Evolutionary conservation across 2,329 filamentous ascomycete species (phyloP).

Genomic region (Paradendryphiella salina): DNA sequence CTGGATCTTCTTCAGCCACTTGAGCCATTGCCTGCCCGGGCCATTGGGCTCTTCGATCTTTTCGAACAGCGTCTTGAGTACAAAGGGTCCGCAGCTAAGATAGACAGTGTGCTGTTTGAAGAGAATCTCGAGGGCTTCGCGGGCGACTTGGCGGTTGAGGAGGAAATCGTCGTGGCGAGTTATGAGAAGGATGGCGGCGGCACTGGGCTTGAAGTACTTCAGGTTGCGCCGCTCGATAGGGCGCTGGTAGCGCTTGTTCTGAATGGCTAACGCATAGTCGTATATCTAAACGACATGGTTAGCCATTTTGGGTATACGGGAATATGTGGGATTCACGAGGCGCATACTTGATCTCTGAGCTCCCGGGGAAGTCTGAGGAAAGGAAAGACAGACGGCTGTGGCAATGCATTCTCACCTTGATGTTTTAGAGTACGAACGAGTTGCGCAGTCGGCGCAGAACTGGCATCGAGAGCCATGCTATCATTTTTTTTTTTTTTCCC

Average conservation of each 20-base stretch:
- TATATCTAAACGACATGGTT: conserved; percentile 33
- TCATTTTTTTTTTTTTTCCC: not conserved
- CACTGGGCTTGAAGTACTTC: conserved; percentile 38
- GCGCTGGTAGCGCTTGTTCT: conserved; percentile 32
- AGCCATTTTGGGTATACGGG: not conserved
- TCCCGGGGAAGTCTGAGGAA: conserved; percentile 44
- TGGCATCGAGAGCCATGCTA: not conserved
- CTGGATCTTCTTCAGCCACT: conserved; percentile 38
- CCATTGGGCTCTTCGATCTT: conserved; percentile 33
- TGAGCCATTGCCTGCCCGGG: conserved; percentile 35
- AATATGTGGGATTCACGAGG: not conserved
- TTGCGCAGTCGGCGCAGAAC: not conserved
- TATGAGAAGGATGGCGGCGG: conserved; percentile 38
- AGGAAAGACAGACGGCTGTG: conserved; percentile 22
- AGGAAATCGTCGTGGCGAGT: conserved; percentile 43
- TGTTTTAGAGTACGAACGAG: conserved; percentile 2
- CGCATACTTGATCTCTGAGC: conserved; percentile 42
- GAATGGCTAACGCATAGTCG: conserved; percentile 30
- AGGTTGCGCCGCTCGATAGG: conserved; percentile 44
- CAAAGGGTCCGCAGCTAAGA: conserved; percentile 43
- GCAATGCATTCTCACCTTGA: conserved; percentile 3
- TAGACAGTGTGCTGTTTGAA: conserved; percentile 42
- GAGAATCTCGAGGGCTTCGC: conserved; percentile 42
- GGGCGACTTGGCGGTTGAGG: conserved; percentile 40
- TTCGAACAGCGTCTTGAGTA: conserved; percentile 37